Evolutionary conservation across 2,329 filamentous ascomycete species (phyloP), one percentile per base, ranked within the genome.

Genomic region (Sclerotinia borealis): DNA sequence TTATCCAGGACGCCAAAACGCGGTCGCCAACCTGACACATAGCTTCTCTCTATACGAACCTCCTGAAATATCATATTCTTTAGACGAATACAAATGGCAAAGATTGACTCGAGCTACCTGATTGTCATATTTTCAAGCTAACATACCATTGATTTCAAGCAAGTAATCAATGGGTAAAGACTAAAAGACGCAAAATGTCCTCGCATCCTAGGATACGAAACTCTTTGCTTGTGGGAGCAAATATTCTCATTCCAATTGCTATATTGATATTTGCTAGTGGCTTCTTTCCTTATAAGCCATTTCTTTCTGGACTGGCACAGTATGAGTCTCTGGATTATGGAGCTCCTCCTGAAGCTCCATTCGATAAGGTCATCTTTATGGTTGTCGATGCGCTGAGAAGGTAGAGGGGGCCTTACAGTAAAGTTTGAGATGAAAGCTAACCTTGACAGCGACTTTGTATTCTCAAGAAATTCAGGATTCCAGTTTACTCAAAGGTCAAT

Each of bases 281-380:
- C 17, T 99, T 99, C 82, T 99, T 99, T 73, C 95, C 95, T 9
- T 97, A 98, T 78, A 99, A 99, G 74, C 92, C 95, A 3, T 89
- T 96, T 68, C 82, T 99, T 54, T 87, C 93, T 13, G 95, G 95
- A 4, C 79, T 96, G 52, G 93, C 95, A 11, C 79, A 83, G 67
- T 90, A 87, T 76, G 82, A 85, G 66, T 72, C 82, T 56, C 74
- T 83, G 34, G 77, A 80, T 52, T 81, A 83, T 78, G 85, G 79
- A 25, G 72, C 77, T 52, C 81, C 81, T 8, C 86, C 89, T 3
- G 77, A 81, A 55, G 83, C 90, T 39, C 86, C 89, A 0, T 99
- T 99, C 75, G 87, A 98, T 76, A 92, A 89, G 72, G 80, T 98
- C 60, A 81, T 99, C 61, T 97, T 99, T 76, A 98, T 99, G 93